These are phyloP conservation scores for Ceratobasidium sp. DNA, from an alignment of 1,284 basidiomycete genomes.

Conservation along the genomic window DNA sequence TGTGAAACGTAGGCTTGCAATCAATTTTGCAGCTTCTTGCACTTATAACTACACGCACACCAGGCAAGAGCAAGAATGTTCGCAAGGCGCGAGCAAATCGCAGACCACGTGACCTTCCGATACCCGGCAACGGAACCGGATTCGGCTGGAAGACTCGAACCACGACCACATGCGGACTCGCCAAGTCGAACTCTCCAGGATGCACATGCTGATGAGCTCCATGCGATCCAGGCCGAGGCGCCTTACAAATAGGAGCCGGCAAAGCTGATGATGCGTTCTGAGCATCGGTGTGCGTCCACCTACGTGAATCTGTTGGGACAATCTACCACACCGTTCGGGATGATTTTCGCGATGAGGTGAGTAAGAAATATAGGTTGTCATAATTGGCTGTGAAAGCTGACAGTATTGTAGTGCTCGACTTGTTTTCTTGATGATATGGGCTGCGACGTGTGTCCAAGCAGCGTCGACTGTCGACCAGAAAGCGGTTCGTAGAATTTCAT, in stretches of 20 bases:
- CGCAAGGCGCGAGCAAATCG: too few species aligned
- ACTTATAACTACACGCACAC: too few species aligned
- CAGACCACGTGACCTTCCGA: not conserved
- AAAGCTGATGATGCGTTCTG: not conserved
- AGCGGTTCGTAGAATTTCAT: slow-evolving; percentile 15
- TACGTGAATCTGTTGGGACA: slow-evolving; percentile 9
- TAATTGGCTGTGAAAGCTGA: not conserved
- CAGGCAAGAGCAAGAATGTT: too few species aligned
- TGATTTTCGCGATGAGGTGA: slow-evolving; percentile 25
- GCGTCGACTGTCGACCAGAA: slow-evolving; percentile 12
- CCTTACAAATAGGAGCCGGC: slow-evolving; percentile 31
- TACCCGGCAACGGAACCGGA: too few species aligned
- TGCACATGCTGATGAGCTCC: slow-evolving; percentile 44
- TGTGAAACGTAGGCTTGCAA: too few species aligned
- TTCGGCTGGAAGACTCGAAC: slow-evolving; percentile 1
- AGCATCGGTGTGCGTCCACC: not conserved
- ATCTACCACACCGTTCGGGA: not conserved
- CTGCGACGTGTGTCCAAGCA: slow-evolving; percentile 37
- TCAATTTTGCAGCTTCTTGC: too few species aligned
- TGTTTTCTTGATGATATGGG: slow-evolving; percentile 21
- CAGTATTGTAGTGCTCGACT: not conserved
- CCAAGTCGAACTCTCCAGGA: slow-evolving; percentile 13
- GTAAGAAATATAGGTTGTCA: not conserved
- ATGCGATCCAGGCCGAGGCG: slow-evolving; percentile 19
- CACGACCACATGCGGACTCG: slow-evolving; percentile 38